phyloP scores from a whole-genome alignment of 805 yeast species.

The Kluyveromyces nonfermentans region DNA sequence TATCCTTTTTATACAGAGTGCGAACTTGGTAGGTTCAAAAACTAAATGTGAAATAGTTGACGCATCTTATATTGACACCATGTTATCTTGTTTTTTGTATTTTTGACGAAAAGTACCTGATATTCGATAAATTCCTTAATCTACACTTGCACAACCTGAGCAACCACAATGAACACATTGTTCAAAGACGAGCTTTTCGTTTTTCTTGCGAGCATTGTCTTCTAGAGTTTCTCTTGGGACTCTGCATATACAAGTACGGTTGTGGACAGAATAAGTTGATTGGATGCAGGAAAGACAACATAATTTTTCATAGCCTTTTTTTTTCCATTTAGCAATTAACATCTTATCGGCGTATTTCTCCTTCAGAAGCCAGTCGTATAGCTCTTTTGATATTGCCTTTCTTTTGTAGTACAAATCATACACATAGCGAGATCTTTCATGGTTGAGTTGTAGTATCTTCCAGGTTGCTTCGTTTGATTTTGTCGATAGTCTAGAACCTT shows the following conservation, averaged over 20 bases:
- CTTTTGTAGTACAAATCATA: conserved; percentile 66
- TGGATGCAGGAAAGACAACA: conserved; percentile 79
- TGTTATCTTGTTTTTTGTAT: too few relatives aligned
- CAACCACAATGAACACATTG: conserved; percentile 81
- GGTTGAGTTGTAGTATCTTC: conserved; percentile 62
- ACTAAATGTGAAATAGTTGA: too few relatives aligned
- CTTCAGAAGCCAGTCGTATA: conserved; percentile 66
- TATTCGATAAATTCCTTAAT: conserved; percentile 28
- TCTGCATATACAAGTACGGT: conserved; percentile 72
- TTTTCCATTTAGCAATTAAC: conserved; percentile 77
- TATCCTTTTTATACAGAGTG: too few relatives aligned
- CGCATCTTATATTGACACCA: too few relatives aligned
- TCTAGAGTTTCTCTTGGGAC: conserved; percentile 58
- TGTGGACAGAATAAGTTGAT: conserved; percentile 50
- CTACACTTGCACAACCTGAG: conserved; percentile 71
- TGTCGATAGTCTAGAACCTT: conserved; percentile 33
- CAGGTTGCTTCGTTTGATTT: conserved; percentile 53
- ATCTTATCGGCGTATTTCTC: conserved; percentile 58
- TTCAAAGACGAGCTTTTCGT: conserved; percentile 28
- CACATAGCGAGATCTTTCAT: conserved; percentile 66
- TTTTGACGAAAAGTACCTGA: not conserved
- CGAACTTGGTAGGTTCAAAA: too few relatives aligned
- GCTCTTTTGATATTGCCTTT: conserved; percentile 52
- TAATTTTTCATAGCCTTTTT: conserved; percentile 75
- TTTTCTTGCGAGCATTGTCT: conserved; percentile 20